Conservation (phyloP, 2,329 filamentous ascomycete genomes). For the Dactylellina leptospora region DNA sequence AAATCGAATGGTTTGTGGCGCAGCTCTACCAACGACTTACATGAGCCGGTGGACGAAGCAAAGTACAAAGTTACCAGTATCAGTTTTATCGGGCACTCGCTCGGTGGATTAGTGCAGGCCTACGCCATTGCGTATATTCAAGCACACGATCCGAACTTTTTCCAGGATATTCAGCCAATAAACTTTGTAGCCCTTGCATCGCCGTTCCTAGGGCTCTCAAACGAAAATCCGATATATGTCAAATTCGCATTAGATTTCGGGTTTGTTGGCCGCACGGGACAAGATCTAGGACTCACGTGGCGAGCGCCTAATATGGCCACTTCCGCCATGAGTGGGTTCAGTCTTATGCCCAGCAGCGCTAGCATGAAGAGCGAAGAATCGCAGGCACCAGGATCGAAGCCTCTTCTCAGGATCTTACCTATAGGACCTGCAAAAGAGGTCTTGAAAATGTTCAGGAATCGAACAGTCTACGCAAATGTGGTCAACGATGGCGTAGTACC, state of each 20-base stretch:
- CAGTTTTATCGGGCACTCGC: constrained; percentile 90
- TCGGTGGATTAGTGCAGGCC: constrained; percentile 88
- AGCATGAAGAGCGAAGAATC: constrained; percentile 66
- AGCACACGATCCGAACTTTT: constrained; percentile 92
- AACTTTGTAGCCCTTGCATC: constrained; percentile 91
- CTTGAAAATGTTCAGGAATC: constrained; percentile 84
- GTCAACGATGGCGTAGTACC: constrained; percentile 98
- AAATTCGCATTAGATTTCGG: constrained; percentile 97
- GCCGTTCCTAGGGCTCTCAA: constrained; percentile 88
- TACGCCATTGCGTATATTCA: constrained; percentile 97
- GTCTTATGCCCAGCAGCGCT: constrained; percentile 35
- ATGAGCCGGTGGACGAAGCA: constrained; percentile 57
- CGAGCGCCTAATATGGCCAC: constrained; percentile 78
- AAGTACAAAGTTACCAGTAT: constrained; percentile 87
- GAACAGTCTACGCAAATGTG: constrained; percentile 94
- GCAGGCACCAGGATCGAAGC: constrained; percentile 83
- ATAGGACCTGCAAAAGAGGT: constrained; percentile 90
- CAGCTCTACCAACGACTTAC: constrained; percentile 57
- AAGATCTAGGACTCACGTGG: constrained; percentile 95
- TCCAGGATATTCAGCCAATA: constrained; percentile 81
- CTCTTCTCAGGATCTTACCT: constrained; percentile 84
- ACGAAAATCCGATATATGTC: constrained; percentile 96
- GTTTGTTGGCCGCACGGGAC: constrained; percentile 91
- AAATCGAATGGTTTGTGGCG: constrained; percentile 61
- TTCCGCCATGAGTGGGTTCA: constrained; percentile 66